Evolutionary conservation across 768 basidiomycete genomes (phyloP), one percentile per base, ranked within the genome.

Genomic region (Fibroporia radiculosa): DNA sequence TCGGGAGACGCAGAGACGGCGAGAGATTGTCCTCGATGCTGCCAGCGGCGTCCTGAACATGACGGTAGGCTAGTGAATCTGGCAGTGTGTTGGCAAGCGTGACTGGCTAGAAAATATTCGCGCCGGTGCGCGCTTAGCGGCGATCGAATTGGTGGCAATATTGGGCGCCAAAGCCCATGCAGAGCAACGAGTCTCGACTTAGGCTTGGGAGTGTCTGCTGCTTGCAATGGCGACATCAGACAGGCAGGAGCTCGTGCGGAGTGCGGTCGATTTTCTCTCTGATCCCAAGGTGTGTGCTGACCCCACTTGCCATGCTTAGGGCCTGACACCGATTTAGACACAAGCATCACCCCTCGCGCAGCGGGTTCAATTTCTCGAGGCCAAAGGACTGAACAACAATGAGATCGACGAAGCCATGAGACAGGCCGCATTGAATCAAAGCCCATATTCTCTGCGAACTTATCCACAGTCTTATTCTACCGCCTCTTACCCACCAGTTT

Each of bases 291-390:
- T 82, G 54, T 41, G 65, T 59, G 8, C 6, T 6, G n/a, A 22
- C 14, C 5, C n/a, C 4, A 42, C 6, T 2, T 27, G 19, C 3
- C 8, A 6, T 2, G 4, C 7, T 2, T 45, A 14, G 16, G 42
- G 44, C 56, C 48, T 51, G 50, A 40, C 22, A 20, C 13, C 33
- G 31, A 36, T 13, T 2, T 39, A 95, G 91, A 73, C 84, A 0
- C 82, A 84, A 57, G 69, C 80, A 27, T 87, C 92, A 2, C 72
- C 91, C 1, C 66, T 95, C 23, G 73, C 85, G 1, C 89, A 95
- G 61, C 80, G 88, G 41, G 75, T 98, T 36, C 84, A 89, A 51
- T 99, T 98, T 68, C 76, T 99, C n/a, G 85, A 96, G 56, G 84
- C 90, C 5, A 97, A 98, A 63, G 96, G 96, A 2, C 70, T 99